phyloP scores from a whole-genome alignment of 2,329 filamentous ascomycete genomes.

The Fusarium begoniae region DNA sequence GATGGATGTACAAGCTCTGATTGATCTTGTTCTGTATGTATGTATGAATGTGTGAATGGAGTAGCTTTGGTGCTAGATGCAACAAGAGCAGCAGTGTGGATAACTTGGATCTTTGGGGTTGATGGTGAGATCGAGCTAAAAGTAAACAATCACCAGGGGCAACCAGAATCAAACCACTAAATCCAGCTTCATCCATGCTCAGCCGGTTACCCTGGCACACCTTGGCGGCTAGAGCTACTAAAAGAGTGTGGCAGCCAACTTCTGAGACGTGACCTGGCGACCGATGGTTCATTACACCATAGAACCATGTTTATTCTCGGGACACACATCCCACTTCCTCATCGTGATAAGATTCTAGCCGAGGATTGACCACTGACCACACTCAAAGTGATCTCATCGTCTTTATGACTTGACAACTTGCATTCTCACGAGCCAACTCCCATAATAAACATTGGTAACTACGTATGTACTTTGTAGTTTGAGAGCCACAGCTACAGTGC shows the following conservation, averaged over 20 bases:
- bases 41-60: conserved; percentile 18
- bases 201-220: conserved; percentile 15
- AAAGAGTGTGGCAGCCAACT: conserved; percentile 6
- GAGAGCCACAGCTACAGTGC: neutral
- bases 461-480: neutral
- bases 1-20: conserved; percentile 11
- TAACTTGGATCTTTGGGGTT: conserved; percentile 31
- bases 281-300: conserved; percentile 7
- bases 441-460: neutral
- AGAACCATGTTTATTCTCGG: conserved; percentile 4
- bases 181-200: conserved; percentile 18
- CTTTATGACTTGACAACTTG: neutral
- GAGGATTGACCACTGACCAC: neutral
- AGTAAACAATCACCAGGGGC: conserved; percentile 28
- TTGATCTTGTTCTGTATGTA: conserved; percentile 16
- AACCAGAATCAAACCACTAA: conserved; percentile 9
- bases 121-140: conserved; percentile 18
- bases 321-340: neutral
- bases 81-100: conserved; percentile 33
- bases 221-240: conserved; percentile 18
- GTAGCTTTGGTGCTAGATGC: conserved; percentile 33
- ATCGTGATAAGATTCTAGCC: neutral
- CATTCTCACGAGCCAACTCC: neutral
- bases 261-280: conserved; percentile 35
- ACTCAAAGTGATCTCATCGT: neutral